Evolutionary conservation across 306 rosid genomes (phyloP).

Genomic region (Malus sieversii): DNA sequence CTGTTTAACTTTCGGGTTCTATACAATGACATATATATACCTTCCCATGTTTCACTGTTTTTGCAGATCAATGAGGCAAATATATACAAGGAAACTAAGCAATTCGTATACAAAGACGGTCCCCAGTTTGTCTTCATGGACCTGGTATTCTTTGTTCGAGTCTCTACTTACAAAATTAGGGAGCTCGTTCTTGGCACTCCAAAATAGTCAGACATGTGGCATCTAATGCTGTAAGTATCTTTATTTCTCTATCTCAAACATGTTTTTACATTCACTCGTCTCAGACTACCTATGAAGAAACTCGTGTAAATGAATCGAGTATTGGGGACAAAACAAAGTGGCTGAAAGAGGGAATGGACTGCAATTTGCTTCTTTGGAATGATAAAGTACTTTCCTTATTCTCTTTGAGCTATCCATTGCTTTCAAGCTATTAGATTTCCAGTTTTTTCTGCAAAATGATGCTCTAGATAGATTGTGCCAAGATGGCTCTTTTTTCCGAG

Average conservation of each 20-base stretch:
- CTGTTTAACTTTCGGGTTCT: background rate
- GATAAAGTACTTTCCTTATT: conserved; percentile 33
- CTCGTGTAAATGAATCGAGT: conserved; percentile 57
- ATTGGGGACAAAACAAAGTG: conserved; percentile 72
- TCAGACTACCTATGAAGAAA: conserved; percentile 76
- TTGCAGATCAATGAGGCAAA: conserved; percentile 69
- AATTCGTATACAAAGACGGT: conserved; percentile 92
- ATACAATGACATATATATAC: background rate
- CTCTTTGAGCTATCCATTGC: conserved; percentile 14
- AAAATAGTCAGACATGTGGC: background rate
- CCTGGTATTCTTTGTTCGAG: conserved; percentile 52
- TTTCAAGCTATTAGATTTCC: background rate
- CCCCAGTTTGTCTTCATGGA: conserved; percentile 93
- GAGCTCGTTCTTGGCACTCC: too few species aligned
- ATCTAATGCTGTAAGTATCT: background rate
- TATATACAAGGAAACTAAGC: conserved; percentile 84
- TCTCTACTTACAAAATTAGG: background rate
- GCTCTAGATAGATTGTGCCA: background rate
- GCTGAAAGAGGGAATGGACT: conserved; percentile 98
- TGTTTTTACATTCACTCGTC: background rate
- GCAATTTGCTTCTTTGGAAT: conserved; percentile 81
- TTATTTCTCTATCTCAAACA: conserved; percentile 9
- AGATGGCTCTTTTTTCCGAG: conserved; percentile 3
- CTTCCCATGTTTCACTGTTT: conserved; percentile 10
- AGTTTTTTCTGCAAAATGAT: background rate